These are phyloP conservation scores for Curvularia eragrostidis DNA, from an alignment of 2,329 filamentous ascomycete species.

Conservation along the genomic window DNA sequence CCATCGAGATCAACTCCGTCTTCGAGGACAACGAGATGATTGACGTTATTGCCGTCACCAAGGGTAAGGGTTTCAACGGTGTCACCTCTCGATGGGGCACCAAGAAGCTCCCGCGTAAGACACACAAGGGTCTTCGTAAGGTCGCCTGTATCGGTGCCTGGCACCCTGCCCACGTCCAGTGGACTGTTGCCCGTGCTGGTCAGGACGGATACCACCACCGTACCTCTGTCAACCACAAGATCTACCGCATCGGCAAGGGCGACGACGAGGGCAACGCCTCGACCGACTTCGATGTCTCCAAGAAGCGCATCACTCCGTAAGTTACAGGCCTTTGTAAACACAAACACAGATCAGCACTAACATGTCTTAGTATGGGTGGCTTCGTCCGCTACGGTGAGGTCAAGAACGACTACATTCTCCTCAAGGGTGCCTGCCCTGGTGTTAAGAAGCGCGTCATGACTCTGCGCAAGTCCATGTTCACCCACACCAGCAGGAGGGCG, in stretches of 20 bases:
- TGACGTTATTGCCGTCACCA: constrained; percentile 98
- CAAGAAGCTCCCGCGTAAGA: constrained; percentile 99
- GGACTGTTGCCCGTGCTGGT: constrained; percentile 99
- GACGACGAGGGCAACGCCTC: constrained; percentile 89
- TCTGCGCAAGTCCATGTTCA: constrained; percentile 98
- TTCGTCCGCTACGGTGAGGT: constrained; percentile 99
- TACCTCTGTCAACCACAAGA: constrained; percentile 99
- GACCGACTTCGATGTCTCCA: constrained; percentile 94
- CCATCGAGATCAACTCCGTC: constrained; percentile 87
- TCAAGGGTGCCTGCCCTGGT: constrained; percentile 98
- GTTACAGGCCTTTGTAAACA: constrained; percentile 54
- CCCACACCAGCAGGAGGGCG: constrained; percentile 91
- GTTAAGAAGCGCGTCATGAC: constrained; percentile 99
- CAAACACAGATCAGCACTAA: constrained; percentile 43
- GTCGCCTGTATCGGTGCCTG: constrained; percentile 99
- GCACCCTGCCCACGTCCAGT: constrained; percentile 99
- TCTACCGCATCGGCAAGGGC: constrained; percentile 97
- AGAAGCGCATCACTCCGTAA: constrained; percentile 99
- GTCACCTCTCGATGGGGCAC: constrained; percentile 98
- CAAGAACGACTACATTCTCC: constrained; percentile 98
- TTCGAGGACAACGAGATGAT: constrained; percentile 99
- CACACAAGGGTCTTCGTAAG: constrained; percentile 99
- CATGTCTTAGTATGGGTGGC: constrained; percentile 80
- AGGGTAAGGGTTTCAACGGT: constrained; percentile 98
- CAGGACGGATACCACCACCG: constrained; percentile 99